Percentiles rank a stretch among this genome's conserved stretches.
Conservation (phyloP, 768 basidiomycete species). For the Aureoboletus auriporus region DNA sequence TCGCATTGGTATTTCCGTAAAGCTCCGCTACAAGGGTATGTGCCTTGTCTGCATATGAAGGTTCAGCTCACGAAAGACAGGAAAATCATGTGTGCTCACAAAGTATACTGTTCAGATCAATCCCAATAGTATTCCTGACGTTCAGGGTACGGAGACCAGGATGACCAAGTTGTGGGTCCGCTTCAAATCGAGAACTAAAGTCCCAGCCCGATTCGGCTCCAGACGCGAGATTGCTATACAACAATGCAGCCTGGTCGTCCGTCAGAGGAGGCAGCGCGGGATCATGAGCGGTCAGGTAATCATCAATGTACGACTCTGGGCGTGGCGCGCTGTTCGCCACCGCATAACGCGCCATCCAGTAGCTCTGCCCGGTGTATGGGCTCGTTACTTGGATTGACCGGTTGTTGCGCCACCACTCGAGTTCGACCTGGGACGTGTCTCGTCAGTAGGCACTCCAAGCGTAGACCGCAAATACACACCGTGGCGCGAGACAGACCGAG, state of each 20-base stretch:
- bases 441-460: background rate
- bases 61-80: background rate
- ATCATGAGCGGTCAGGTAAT: conserved; percentile 77
- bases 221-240: conserved; percentile 87
- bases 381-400: conserved; percentile 65
- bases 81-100: conserved; percentile 44
- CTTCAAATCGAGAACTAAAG: conserved; percentile 43
- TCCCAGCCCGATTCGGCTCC: conserved; percentile 76
- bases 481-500: conserved; percentile 86
- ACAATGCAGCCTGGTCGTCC: conserved; percentile 49
- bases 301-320: conserved; percentile 80
- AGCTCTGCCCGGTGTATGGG: conserved; percentile 64
- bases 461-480: conserved; percentile 32
- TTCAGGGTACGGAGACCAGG: conserved; percentile 68
- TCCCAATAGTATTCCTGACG: conserved; percentile 61
- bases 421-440: conserved; percentile 52
- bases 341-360: conserved; percentile 66
- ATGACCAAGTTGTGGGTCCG: conserved; percentile 33
- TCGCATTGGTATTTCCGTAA: conserved; percentile 46
- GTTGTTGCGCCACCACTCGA: conserved; percentile 79
- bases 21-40: conserved; percentile 58
- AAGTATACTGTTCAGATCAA: conserved; percentile 83
- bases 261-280: conserved; percentile 56
- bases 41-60: conserved; percentile 50
- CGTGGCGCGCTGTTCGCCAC: conserved; percentile 85